These are phyloP conservation scores for Marasmius tenuissimus DNA, from an alignment of 1,284 basidiomycete genomes.

Conservation along the genomic window DNA sequence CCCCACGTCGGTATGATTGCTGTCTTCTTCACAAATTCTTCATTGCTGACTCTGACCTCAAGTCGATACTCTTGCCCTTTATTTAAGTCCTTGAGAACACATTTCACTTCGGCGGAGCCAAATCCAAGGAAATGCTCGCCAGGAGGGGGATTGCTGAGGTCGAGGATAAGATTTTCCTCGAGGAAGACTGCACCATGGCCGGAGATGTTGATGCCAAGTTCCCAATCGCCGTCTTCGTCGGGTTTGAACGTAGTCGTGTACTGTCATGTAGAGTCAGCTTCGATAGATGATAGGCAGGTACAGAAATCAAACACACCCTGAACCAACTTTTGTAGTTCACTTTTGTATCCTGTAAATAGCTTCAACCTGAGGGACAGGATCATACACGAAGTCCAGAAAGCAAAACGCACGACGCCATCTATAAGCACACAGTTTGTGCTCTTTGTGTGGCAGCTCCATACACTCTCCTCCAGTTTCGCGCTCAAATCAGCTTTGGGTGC, in stretches of 20 bases:
- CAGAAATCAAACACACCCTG: constrained; percentile 27
- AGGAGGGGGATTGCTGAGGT: constrained; percentile 37
- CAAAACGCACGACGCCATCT: constrained; percentile 39
- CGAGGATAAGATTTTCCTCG: constrained; percentile 46
- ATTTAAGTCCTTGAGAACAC: constrained; percentile 33
- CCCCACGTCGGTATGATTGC: constrained; percentile 38
- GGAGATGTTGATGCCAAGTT: constrained; percentile 47
- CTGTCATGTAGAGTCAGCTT: constrained; percentile 17
- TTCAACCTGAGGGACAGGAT: neutral
- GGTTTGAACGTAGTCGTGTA: constrained; percentile 42
- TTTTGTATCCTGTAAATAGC: constrained; percentile 29
- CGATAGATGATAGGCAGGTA: constrained; percentile 7
- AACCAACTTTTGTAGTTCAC: constrained; percentile 39
- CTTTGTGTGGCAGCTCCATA: constrained; percentile 37
- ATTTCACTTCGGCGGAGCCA: constrained; percentile 38
- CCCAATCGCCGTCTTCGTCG: constrained; percentile 44
- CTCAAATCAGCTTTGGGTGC: constrained; percentile 25
- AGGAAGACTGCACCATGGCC: constrained; percentile 50
- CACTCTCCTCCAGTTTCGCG: constrained; percentile 17
- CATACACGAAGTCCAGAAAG: neutral
- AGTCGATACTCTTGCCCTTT: constrained; percentile 35
- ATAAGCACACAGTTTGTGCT: constrained; percentile 35
- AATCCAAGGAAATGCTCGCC: constrained; percentile 37
- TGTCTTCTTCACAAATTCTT: constrained; percentile 30
- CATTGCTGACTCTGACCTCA: constrained; percentile 36